Conservation (phyloP, 306 rosid genomes). For the Glycyrrhiza uralensis region DNA sequence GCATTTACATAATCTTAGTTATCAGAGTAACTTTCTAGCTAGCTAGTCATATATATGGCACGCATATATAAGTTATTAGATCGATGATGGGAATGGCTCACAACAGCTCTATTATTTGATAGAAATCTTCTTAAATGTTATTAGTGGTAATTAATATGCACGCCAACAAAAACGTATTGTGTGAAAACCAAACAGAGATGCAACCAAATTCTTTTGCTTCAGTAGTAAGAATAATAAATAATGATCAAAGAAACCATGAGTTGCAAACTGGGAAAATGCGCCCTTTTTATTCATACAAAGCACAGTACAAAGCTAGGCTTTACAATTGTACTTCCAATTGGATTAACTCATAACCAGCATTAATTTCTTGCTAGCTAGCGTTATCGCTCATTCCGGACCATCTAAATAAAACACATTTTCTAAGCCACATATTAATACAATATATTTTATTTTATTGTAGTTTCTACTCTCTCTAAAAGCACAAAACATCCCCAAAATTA, state of each 20-base stretch:
- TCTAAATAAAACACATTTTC: neutral
- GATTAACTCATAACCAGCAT: neutral
- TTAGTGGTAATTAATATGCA: too few relatives aligned
- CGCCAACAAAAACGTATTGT: too few relatives aligned
- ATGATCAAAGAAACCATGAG: neutral
- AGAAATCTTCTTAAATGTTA: too few relatives aligned
- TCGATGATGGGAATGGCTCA: too few relatives aligned
- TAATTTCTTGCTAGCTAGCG: neutral
- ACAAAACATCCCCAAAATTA: neutral
- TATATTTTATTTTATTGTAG: neutral
- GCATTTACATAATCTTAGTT: neutral
- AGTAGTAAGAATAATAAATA: neutral
- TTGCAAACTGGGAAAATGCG: neutral
- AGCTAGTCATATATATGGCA: neutral
- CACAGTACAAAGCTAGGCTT: neutral
- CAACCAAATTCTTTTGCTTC: neutral
- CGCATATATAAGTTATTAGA: too few relatives aligned
- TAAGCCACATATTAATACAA: too few relatives aligned
- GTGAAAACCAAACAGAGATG: too few relatives aligned
- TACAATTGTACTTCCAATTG: conserved; percentile 1
- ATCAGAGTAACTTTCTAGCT: neutral
- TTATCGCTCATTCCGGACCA: neutral
- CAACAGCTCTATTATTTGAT: too few relatives aligned
- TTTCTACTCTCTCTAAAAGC: neutral
- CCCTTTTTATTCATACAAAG: conserved; percentile 28